Evolutionary conservation across 495 filamentous ascomycete genomes (phyloP).

Genomic region (Tuber indicum): DNA sequence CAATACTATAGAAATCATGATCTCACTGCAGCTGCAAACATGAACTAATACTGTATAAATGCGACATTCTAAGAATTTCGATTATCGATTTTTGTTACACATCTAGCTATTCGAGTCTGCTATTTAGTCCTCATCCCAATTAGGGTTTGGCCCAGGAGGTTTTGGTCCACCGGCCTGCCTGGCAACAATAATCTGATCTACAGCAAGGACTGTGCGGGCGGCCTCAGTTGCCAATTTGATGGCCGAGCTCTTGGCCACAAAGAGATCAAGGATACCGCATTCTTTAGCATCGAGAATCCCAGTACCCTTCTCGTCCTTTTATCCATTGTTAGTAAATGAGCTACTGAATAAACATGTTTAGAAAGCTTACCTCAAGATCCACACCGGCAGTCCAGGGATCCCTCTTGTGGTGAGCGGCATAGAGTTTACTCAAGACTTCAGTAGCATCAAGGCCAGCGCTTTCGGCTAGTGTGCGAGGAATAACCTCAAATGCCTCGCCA

Average conservation of each 20-base stretch:
- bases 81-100: constrained; percentile 7
- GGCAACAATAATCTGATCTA: constrained; percentile 98
- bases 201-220: constrained; percentile 85
- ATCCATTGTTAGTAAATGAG: constrained; percentile 29
- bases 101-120: constrained; percentile 10
- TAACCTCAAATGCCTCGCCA: constrained; percentile 94
- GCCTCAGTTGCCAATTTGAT: constrained; percentile 95
- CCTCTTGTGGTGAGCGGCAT: constrained; percentile 84
- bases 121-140: constrained; percentile 93
- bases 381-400: constrained; percentile 85
- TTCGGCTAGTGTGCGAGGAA: constrained; percentile 87
- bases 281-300: constrained; percentile 83
- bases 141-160: constrained; percentile 85
- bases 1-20: background rate
- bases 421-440: constrained; percentile 82
- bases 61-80: background rate
- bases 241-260: constrained; percentile 88
- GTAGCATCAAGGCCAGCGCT: constrained; percentile 93
- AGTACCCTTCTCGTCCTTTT: constrained; percentile 61
- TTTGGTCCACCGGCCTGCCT: constrained; percentile 96
- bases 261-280: constrained; percentile 84
- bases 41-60: background rate
- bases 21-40: background rate
- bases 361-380: constrained; percentile 67
- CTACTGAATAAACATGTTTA: background rate